Evolutionary conservation across 2,329 filamentous ascomycete species (phyloP), one percentile per base, ranked within the genome.

Genomic region (Ceratocystis alfenasii): DNA sequence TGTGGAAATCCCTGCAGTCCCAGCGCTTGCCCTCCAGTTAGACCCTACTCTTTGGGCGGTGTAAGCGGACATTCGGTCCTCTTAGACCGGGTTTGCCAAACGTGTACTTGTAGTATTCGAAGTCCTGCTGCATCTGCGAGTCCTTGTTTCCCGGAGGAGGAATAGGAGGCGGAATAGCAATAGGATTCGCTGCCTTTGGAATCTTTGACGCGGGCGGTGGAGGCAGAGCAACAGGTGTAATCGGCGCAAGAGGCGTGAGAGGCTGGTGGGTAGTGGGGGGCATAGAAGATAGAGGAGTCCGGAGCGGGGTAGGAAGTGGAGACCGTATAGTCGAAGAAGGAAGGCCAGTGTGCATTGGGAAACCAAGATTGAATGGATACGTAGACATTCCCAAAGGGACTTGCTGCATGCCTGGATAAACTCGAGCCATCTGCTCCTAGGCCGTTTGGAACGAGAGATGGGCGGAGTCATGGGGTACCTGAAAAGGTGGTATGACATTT

Each of bases 31-130:
- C 17, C 17, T 41, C 33, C 41, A 10, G 20, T 22, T 28, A 33
- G 20, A 45, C 30, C 17, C 28, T 46, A 5, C n/a, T 48, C 5
- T 45, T 57, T 15, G 48, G 48, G 25, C 20, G 28, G 25, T 44
- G 55, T 7, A 45, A 25, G 48, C 63, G 63, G 55, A 65, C 55
- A 25, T 65, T 65, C 33, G 44, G 55, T n/a, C 62, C 44, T 44
- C 30, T 63, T 17, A 15, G 28, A 20, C 45, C 45, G 28, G 45
- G 45, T 12, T 63, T 64, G 15, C 63, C 66, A 55, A 62, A 67
- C 53, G 63, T 65, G 59, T 67, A 67, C 50, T 67, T 67, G 48
- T 67, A 67, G 57, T 62, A 67, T 55, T 67, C 66, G 17, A 62
- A 67, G 62, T 67, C 60, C 53, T 67, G 66, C 15, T 67, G 66